phyloP scores from a whole-genome alignment of 345 rosid species.

The Lenwebbia sp. region DNA sequence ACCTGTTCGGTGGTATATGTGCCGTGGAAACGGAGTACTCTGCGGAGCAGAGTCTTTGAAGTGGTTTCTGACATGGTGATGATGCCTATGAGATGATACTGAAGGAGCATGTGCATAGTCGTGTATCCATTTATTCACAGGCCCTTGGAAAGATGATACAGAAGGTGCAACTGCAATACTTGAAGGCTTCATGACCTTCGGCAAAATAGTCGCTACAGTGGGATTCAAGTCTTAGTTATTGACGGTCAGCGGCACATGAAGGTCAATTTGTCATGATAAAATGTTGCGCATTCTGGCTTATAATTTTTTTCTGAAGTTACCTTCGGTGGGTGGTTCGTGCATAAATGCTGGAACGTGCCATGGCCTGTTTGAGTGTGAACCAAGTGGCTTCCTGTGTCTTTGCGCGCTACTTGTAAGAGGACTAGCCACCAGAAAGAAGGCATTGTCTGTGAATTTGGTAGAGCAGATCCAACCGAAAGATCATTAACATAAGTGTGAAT shows the following conservation, averaged over 20 bases:
- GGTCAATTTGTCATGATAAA: not conserved
- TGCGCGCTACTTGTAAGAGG: slow-evolving; percentile 13
- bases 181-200: slow-evolving; percentile 18
- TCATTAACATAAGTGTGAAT: not conserved
- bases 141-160: slow-evolving; percentile 6
- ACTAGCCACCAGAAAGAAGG: slow-evolving; percentile 6
- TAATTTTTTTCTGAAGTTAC: not conserved
- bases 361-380: slow-evolving; percentile 4
- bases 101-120: slow-evolving; percentile 22
- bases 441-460: slow-evolving; percentile 15
- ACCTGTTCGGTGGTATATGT: not conserved
- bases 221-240: slow-evolving; percentile 1
- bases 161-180: slow-evolving; percentile 49
- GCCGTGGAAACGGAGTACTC: slow-evolving; percentile 15
- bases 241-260: not conserved
- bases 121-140: slow-evolving; percentile 12
- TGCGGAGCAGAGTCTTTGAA: slow-evolving; percentile 9
- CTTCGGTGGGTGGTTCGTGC: slow-evolving; percentile 5
- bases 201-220: slow-evolving; percentile 20
- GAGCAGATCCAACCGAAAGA: slow-evolving; percentile 1
- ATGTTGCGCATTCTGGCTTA: not conserved
- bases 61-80: slow-evolving; percentile 15
- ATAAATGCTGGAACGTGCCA: slow-evolving; percentile 8
- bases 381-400: slow-evolving; percentile 12
- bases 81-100: slow-evolving; percentile 13